A percentile compares a stretch with the other conserved stretches of the same genome.
phyloP scores from a whole-genome alignment of 306 rosid species.

The Rosa lucieae region DNA sequence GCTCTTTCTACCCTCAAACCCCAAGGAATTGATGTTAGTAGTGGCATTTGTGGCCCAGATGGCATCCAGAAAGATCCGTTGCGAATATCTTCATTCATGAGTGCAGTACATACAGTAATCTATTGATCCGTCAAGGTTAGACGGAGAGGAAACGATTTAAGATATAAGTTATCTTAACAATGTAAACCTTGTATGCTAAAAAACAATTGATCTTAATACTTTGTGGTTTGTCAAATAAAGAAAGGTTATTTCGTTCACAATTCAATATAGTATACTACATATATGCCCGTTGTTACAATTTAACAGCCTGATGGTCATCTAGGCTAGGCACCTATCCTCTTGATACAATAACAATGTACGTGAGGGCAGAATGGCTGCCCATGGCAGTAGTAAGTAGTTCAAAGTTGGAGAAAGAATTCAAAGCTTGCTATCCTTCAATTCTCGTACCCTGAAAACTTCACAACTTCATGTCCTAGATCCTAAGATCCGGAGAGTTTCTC shows the following conservation, averaged over 20 bases:
- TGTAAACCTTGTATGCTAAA: background rate
- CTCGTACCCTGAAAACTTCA: background rate
- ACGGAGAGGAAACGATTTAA: background rate
- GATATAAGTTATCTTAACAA: background rate
- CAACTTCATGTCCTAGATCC: background rate
- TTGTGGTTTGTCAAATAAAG: background rate
- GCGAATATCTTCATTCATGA: slow-evolving; percentile 58
- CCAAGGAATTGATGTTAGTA: slow-evolving; percentile 84
- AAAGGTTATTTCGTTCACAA: slow-evolving; percentile 12
- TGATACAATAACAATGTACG: background rate
- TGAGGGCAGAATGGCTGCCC: slow-evolving; percentile 23
- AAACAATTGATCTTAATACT: background rate
- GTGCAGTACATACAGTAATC: slow-evolving; percentile 45
- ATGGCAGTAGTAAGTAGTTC: background rate
- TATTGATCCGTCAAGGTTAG: slow-evolving; percentile 24
- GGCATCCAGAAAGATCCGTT: slow-evolving; percentile 73
- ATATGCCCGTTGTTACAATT: background rate
- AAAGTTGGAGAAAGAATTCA: background rate
- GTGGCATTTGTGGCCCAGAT: slow-evolving; percentile 81
- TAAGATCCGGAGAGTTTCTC: slow-evolving; percentile 40
- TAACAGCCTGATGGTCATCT: background rate
- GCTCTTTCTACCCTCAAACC: slow-evolving; percentile 71
- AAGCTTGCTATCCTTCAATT: slow-evolving; percentile 1
- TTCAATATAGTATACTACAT: slow-evolving; percentile 1
- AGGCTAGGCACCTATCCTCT: slow-evolving; percentile 5